These are phyloP conservation scores for Crucibulum laeve DNA, from an alignment of 768 basidiomycete genomes.

Conservation along the genomic window DNA sequence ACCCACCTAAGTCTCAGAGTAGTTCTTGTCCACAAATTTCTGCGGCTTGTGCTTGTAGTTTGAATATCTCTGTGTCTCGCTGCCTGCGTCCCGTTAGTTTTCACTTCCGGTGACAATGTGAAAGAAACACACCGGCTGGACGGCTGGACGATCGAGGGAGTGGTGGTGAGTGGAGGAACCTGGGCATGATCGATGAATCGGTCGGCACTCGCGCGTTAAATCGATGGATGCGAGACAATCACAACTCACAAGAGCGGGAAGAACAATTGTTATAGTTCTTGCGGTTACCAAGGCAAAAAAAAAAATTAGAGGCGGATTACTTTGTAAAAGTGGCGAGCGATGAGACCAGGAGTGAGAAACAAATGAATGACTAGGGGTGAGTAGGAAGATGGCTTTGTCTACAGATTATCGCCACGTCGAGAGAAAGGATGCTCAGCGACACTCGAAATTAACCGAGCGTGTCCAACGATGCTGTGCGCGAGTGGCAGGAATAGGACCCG, in stretches of 20 bases:
- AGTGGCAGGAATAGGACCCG: slow-evolving; percentile 26
- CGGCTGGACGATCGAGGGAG: background rate
- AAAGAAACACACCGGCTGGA: background rate
- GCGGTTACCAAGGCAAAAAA: slow-evolving; percentile 6
- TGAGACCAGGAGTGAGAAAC: slow-evolving; percentile 18
- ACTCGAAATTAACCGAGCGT: slow-evolving; percentile 56
- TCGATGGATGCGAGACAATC: background rate
- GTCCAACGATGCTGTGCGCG: slow-evolving; percentile 24
- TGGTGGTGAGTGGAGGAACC: background rate
- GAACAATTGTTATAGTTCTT: slow-evolving; percentile 17
- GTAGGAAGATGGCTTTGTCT: slow-evolving; percentile 27
- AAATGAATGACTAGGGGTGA: slow-evolving; percentile 50
- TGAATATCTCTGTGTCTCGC: background rate
- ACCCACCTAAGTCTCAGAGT: too few species aligned
- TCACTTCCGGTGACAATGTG: background rate
- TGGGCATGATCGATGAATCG: slow-evolving; percentile 2
- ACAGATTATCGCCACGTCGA: slow-evolving; percentile 31
- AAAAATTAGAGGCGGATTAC: slow-evolving; percentile 23
- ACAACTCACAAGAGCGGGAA: slow-evolving; percentile 8
- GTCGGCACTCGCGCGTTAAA: background rate
- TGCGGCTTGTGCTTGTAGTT: too few species aligned
- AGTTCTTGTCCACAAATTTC: too few species aligned
- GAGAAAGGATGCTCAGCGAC: slow-evolving; percentile 25
- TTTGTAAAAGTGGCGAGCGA: slow-evolving; percentile 21
- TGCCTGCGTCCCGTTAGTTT: background rate